phyloP scores from a whole-genome alignment of 1,284 basidiomycete species.

The Ganoderma sinense region DNA sequence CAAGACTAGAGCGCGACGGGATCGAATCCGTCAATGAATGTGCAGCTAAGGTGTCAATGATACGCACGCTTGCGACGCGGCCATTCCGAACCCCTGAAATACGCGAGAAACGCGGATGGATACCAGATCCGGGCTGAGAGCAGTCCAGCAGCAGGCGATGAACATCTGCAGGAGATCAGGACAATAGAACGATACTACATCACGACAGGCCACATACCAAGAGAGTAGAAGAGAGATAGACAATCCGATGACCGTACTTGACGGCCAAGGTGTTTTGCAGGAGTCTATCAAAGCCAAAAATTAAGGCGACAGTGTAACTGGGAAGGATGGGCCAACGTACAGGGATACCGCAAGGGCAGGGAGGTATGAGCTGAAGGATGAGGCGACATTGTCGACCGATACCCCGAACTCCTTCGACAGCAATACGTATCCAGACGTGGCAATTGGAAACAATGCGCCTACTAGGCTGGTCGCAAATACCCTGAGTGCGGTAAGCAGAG shows the following conservation, averaged over 20 bases:
- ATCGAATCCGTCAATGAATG: background rate
- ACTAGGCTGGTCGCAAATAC: constrained; percentile 49
- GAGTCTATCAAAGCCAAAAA: constrained; percentile 47
- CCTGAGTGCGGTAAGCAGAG: constrained; percentile 25
- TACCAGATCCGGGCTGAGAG: constrained; percentile 47
- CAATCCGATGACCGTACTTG: constrained; percentile 53
- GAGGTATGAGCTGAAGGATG: constrained; percentile 49
- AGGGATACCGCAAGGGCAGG: constrained; percentile 51
- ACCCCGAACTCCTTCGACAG: constrained; percentile 47
- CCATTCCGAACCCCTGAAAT: constrained; percentile 56
- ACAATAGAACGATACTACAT: background rate
- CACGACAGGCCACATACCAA: constrained; percentile 36
- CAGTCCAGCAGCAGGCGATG: constrained; percentile 53
- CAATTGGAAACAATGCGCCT: constrained; percentile 51
- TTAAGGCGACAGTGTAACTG: background rate
- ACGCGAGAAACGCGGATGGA: constrained; percentile 51
- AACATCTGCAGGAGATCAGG: constrained; percentile 44
- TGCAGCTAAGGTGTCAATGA: background rate
- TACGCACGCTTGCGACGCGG: constrained; percentile 47
- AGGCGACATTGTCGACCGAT: constrained; percentile 49
- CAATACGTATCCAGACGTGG: constrained; percentile 50
- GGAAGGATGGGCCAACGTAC: constrained; percentile 34
- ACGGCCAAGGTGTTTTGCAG: constrained; percentile 49
- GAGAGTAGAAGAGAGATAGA: constrained; percentile 49
- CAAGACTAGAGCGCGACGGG: constrained; percentile 37